phyloP scores from a whole-genome alignment of 2,329 filamentous ascomycete genomes.

The Hypoxylon sp. region DNA sequence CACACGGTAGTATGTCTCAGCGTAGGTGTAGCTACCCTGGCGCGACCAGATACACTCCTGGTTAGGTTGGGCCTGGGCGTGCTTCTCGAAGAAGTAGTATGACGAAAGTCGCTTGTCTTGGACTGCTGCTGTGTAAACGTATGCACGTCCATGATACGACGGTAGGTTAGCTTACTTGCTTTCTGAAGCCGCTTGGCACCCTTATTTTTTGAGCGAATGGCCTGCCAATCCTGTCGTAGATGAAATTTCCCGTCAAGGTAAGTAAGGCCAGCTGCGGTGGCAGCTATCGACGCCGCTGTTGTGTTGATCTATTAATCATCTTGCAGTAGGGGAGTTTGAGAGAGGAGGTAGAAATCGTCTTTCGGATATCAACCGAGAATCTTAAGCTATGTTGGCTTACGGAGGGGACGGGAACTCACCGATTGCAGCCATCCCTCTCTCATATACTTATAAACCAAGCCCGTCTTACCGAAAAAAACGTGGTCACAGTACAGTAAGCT shows the following conservation, averaged over 20 bases:
- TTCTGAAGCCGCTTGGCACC: slow-evolving; percentile 62
- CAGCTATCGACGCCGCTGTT: slow-evolving; percentile 54
- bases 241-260: slow-evolving; percentile 81
- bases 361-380: slow-evolving; percentile 10
- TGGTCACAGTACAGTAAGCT: slow-evolving; percentile 13
- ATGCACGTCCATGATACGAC: background rate
- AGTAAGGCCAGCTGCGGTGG: slow-evolving; percentile 59
- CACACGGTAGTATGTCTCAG: slow-evolving; percentile 67
- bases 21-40: slow-evolving; percentile 71
- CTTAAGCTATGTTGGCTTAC: background rate
- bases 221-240: slow-evolving; percentile 71
- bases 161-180: slow-evolving; percentile 59
- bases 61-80: slow-evolving; percentile 66
- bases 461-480: slow-evolving; percentile 17
- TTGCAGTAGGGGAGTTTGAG: background rate
- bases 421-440: slow-evolving; percentile 44
- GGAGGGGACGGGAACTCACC: slow-evolving; percentile 38
- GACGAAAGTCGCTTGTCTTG: slow-evolving; percentile 69
- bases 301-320: slow-evolving; percentile 16
- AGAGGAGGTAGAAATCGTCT: slow-evolving; percentile 10
- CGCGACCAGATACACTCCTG: slow-evolving; percentile 78
- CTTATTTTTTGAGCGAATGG: slow-evolving; percentile 61
- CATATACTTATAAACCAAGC: background rate
- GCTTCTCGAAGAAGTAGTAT: slow-evolving; percentile 76
- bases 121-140: slow-evolving; percentile 54